Conservation (phyloP, 2,329 filamentous ascomycete genomes). For the Hypomyces rosellus region DNA sequence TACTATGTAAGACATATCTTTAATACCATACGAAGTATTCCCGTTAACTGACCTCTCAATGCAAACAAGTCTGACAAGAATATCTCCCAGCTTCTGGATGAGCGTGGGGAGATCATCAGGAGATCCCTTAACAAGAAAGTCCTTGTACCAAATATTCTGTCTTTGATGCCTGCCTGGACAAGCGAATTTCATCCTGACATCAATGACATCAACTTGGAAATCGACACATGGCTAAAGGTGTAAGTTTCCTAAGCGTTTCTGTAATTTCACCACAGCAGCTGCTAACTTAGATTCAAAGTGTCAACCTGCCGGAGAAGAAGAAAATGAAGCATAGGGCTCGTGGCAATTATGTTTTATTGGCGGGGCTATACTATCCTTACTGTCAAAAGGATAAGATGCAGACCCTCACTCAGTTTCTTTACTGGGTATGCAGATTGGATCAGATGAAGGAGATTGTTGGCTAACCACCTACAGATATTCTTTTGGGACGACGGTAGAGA, state of each 20-base stretch:
- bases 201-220: neutral
- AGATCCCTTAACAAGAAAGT: neutral
- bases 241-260: neutral
- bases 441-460: neutral
- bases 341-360: slow-evolving; percentile 4
- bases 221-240: neutral
- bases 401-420: slow-evolving; percentile 5
- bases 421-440: slow-evolving; percentile 1
- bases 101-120: neutral
- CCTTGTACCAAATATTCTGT: neutral
- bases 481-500: neutral
- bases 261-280: neutral
- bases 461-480: slow-evolving; percentile 1
- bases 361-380: slow-evolving; percentile 3
- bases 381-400: slow-evolving; percentile 5
- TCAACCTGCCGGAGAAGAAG: slow-evolving; percentile 3
- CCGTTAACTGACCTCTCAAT: too few species aligned
- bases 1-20: too few species aligned
- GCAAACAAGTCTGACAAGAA: too few species aligned
- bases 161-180: neutral
- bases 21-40: too few species aligned
- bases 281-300: neutral
- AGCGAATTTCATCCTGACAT: neutral
- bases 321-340: slow-evolving; percentile 2
- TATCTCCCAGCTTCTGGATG: neutral